phyloP scores from a whole-genome alignment of 2,329 filamentous ascomycete species.

The Xylaria hypoxylon region DNA sequence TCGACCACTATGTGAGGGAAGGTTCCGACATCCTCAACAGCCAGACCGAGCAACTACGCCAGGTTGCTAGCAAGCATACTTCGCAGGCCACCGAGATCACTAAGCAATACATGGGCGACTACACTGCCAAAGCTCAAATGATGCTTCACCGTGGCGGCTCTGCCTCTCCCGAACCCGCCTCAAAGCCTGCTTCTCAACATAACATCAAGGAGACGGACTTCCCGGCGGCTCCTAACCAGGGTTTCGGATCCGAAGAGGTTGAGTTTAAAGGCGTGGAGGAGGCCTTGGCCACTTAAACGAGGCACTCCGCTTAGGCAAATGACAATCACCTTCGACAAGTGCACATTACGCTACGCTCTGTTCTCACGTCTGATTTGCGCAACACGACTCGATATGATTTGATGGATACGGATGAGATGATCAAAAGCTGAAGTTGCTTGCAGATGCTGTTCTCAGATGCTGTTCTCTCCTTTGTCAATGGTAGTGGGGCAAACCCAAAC shows the following conservation, averaged over 20 bases:
- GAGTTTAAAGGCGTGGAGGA: slow-evolving; percentile 46
- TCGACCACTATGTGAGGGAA: slow-evolving; percentile 71
- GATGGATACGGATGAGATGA: slow-evolving; percentile 43
- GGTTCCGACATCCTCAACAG: slow-evolving; percentile 68
- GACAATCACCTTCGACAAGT: slow-evolving; percentile 23
- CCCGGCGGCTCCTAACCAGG: slow-evolving; percentile 57
- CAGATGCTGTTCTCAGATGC: slow-evolving; percentile 40
- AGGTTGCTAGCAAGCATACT: slow-evolving; percentile 72
- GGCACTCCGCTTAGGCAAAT: slow-evolving; percentile 16
- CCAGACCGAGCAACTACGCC: slow-evolving; percentile 72
- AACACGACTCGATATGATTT: slow-evolving; percentile 43
- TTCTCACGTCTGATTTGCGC: slow-evolving; percentile 38
- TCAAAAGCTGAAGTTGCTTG: slow-evolving; percentile 30
- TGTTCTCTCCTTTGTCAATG: slow-evolving; percentile 40
- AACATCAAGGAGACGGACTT: slow-evolving; percentile 60
- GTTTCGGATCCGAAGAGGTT: slow-evolving; percentile 51
- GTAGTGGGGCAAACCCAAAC: slow-evolving; percentile 29
- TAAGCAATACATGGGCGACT: slow-evolving; percentile 76
- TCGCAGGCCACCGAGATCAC: slow-evolving; percentile 70
- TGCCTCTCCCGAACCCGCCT: slow-evolving; percentile 56
- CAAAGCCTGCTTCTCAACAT: slow-evolving; percentile 52
- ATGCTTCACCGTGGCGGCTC: slow-evolving; percentile 64
- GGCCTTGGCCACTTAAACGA: slow-evolving; percentile 50
- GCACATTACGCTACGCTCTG: slow-evolving; percentile 33
- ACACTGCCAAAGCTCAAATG: slow-evolving; percentile 75